Evolutionary conservation across 2,329 filamentous ascomycete genomes (phyloP).

Genomic region (Whalleya microplaca): DNA sequence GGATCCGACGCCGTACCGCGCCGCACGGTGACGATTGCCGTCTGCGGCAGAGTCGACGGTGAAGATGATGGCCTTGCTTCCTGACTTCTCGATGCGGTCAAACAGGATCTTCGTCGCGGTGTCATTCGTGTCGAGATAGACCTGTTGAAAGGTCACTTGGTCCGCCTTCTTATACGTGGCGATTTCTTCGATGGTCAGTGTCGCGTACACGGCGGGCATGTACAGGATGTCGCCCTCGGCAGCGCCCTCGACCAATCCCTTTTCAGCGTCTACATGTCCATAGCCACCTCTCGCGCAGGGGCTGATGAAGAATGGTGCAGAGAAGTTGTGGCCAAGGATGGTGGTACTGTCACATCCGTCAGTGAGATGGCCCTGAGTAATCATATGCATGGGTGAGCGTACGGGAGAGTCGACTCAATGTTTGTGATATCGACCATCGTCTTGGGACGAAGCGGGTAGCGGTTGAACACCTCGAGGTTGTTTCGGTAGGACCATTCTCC

Average conservation of each 20-base stretch:
- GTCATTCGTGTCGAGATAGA: conserved; percentile 31
- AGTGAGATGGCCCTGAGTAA: not conserved
- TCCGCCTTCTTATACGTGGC: conserved; percentile 25
- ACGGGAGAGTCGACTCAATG: conserved; percentile 42
- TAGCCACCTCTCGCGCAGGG: conserved; percentile 44
- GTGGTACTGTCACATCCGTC: conserved; percentile 37
- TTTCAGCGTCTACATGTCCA: conserved; percentile 42
- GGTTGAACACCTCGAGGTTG: conserved; percentile 58
- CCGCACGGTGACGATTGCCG: conserved; percentile 30
- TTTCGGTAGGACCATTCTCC: conserved; percentile 61
- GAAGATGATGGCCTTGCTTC: conserved; percentile 32
- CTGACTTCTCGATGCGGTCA: conserved; percentile 21
- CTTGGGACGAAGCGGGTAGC: conserved; percentile 52
- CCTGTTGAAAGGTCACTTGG: conserved; percentile 35
- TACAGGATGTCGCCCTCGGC: conserved; percentile 46
- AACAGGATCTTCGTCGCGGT: conserved; percentile 28
- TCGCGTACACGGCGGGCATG: conserved; percentile 34
- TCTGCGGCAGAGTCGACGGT: conserved; percentile 32
- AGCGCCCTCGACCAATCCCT: conserved; percentile 46
- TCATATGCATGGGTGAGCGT: conserved; percentile 1
- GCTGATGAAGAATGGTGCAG: conserved; percentile 48
- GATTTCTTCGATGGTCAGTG: conserved; percentile 32
- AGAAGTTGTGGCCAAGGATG: conserved; percentile 48
- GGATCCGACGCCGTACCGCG: conserved; percentile 28
- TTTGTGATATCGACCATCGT: conserved; percentile 54